Evolutionary conservation across 2,329 filamentous ascomycete genomes (phyloP).

Genomic region (Aureobasidium mangrovei): DNA sequence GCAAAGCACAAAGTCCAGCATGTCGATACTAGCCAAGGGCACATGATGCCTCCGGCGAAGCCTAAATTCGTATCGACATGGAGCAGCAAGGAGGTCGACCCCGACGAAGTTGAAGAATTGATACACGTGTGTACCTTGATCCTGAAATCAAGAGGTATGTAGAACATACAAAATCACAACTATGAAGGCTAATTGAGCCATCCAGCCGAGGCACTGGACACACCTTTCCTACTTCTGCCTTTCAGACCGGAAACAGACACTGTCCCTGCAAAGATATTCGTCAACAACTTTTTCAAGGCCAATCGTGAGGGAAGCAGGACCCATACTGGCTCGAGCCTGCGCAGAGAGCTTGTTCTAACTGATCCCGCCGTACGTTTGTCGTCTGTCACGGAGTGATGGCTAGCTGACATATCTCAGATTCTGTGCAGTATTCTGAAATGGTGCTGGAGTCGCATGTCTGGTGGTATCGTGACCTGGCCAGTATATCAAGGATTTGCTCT

Average conservation of each 20-base stretch:
- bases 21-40: constrained; percentile 41
- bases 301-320: constrained; percentile 49
- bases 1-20: constrained; percentile 43
- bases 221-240: constrained; percentile 85
- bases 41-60: constrained; percentile 52
- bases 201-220: constrained; percentile 61
- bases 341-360: constrained; percentile 81
- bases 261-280: constrained; percentile 81
- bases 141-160: constrained; percentile 84
- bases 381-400: not conserved
- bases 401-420: constrained; percentile 48
- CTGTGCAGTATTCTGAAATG: constrained; percentile 92
- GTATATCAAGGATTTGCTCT: constrained; percentile 93
- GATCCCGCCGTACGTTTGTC: constrained; percentile 69
- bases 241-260: constrained; percentile 91
- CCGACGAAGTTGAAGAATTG: constrained; percentile 85
- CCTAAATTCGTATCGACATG: constrained; percentile 81
- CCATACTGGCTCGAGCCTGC: constrained; percentile 59
- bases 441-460: constrained; percentile 91
- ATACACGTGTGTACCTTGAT: constrained; percentile 78
- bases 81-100: constrained; percentile 69
- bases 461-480: constrained; percentile 93
- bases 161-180: not conserved
- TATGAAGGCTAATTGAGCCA: constrained; percentile 9
- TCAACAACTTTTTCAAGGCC: constrained; percentile 83